A percentile compares a stretch with the other conserved stretches of the same genome.
phyloP scores from a whole-genome alignment of 2,329 filamentous ascomycete species.

The Cercospora brassicicola region DNA sequence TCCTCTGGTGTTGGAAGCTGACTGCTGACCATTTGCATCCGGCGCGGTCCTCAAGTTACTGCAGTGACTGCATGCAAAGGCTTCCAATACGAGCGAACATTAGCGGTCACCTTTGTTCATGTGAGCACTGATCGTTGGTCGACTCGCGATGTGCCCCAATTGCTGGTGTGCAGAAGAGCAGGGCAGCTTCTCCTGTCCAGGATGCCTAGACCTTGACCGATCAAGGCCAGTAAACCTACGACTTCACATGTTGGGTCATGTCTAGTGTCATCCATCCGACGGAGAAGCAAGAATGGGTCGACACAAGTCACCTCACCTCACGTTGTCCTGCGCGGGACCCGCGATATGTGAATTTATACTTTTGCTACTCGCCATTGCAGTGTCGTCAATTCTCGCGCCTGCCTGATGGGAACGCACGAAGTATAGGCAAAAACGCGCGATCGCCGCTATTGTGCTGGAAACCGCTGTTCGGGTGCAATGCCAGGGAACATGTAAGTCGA shows the following conservation, averaged over 20 bases:
- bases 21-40: not conserved
- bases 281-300: not conserved
- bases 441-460: not conserved
- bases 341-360: not conserved
- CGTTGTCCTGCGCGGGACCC: not conserved
- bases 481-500: slow-evolving; percentile 14
- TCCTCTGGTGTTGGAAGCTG: not conserved
- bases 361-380: not conserved
- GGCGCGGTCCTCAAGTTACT: not conserved
- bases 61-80: not conserved
- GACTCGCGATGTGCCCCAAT: not conserved
- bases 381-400: not conserved
- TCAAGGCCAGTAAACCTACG: not conserved
- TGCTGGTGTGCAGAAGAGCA: not conserved
- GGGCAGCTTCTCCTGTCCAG: slow-evolving; percentile 2
- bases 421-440: not conserved
- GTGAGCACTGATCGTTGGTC: not conserved
- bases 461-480: slow-evolving; percentile 2
- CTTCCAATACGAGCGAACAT: not conserved
- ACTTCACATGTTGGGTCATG: not conserved
- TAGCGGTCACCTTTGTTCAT: not conserved
- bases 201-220: not conserved
- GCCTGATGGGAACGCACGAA: not conserved
- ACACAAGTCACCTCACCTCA: not conserved
- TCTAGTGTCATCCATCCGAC: not conserved